phyloP scores from a whole-genome alignment of 768 basidiomycete species.

The Phlebiopsis flavidoalba region DNA sequence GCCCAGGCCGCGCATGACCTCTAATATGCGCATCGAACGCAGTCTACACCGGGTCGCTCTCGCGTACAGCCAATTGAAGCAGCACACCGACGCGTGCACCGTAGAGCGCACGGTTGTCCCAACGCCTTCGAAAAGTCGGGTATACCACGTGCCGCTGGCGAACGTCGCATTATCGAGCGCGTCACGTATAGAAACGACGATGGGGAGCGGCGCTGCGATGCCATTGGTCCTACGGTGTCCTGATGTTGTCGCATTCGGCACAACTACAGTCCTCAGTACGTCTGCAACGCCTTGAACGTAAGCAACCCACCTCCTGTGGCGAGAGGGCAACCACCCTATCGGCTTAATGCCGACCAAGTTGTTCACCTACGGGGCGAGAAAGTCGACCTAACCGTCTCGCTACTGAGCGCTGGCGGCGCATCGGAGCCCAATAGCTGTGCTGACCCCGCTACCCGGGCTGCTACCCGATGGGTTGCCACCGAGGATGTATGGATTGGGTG shows the following conservation, averaged over 20 bases:
- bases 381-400: constrained; percentile 44
- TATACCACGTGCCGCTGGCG: constrained; percentile 37
- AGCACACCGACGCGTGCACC: constrained; percentile 44
- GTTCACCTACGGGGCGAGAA: constrained; percentile 33
- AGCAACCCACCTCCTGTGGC: constrained; percentile 28
- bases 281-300: constrained; percentile 31
- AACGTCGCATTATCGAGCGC: constrained; percentile 33
- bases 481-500: constrained; percentile 36
- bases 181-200: constrained; percentile 38
- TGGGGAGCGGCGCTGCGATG: constrained; percentile 29
- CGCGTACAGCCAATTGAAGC: constrained; percentile 23
- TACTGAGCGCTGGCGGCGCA: constrained; percentile 39
- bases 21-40: constrained; percentile 35
- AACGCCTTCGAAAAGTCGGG: constrained; percentile 49
- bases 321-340: constrained; percentile 30
- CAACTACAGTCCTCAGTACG: constrained; percentile 25
- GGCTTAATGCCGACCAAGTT: constrained; percentile 36
- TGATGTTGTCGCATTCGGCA: constrained; percentile 39
- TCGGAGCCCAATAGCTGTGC: constrained; percentile 36
- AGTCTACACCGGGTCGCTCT: constrained; percentile 20
- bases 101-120: constrained; percentile 41
- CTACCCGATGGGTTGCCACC: constrained; percentile 36
- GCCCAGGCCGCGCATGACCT: constrained; percentile 29
- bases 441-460: constrained; percentile 38
- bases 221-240: constrained; percentile 34